Percentiles rank a stretch among this genome's conserved stretches.
phyloP scores from a whole-genome alignment of 2,329 filamentous ascomycete species.

The Cyanodermella asteris region DNA sequence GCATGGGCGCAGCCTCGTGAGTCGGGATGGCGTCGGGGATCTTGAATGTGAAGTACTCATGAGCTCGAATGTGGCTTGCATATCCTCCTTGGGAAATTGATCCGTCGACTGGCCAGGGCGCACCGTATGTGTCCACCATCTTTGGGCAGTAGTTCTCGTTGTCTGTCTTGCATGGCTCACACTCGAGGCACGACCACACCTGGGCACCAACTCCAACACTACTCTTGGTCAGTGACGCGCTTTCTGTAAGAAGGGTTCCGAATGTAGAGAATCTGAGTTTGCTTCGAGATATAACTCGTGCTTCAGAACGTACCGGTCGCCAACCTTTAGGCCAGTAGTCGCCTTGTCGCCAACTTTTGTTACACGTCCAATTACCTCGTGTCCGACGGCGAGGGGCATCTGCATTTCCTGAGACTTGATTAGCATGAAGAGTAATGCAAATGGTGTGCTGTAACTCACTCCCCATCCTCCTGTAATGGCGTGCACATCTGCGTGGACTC shows the following conservation, averaged over 20 bases:
- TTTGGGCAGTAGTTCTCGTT: conserved; percentile 49
- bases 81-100: conserved; percentile 47
- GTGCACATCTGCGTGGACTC: too few relatives aligned
- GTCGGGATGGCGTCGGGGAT: conserved; percentile 51
- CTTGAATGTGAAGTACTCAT: conserved; percentile 49
- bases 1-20: conserved; percentile 50
- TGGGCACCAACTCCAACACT: conserved; percentile 51
- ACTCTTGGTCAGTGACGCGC: too few relatives aligned
- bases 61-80: conserved; percentile 44
- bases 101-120: conserved; percentile 32
- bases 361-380: conserved; percentile 49
- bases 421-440: too few relatives aligned
- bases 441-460: conserved; percentile 2
- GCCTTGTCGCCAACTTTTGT: conserved; percentile 45
- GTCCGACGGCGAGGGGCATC: conserved; percentile 30
- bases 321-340: conserved; percentile 35
- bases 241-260: too few relatives aligned
- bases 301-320: too few relatives aligned
- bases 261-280: too few relatives aligned
- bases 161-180: conserved; percentile 41
- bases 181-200: conserved; percentile 40
- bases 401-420: too few relatives aligned
- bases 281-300: too few relatives aligned
- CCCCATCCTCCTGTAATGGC: conserved; percentile 31
- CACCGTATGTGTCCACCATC: conserved; percentile 28